Percentiles rank a stretch among this genome's conserved stretches.
These are phyloP conservation scores for Exophiala aquamarina DNA, from an alignment of 2,329 filamentous ascomycete genomes.

Conservation along the genomic window DNA sequence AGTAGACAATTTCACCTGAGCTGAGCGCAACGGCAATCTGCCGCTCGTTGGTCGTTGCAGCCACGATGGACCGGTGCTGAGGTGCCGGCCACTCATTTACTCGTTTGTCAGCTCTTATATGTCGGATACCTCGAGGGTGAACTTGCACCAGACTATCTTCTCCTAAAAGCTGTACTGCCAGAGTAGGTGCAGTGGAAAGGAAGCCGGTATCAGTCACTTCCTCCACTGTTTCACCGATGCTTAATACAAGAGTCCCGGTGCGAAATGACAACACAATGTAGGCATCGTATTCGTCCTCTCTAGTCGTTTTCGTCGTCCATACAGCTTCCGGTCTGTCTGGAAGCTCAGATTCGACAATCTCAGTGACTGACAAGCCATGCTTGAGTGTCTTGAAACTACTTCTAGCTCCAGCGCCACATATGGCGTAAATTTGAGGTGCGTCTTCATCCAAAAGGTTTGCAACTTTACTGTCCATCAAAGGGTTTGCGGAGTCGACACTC, in stretches of 20 bases:
- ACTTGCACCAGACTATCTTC: conserved; percentile 92
- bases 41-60: conserved; percentile 86
- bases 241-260: conserved; percentile 86
- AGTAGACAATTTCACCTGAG: conserved; percentile 95
- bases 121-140: conserved; percentile 92
- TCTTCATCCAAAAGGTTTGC: conserved; percentile 80
- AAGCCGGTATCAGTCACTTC: conserved; percentile 95
- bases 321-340: conserved; percentile 87
- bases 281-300: conserved; percentile 80
- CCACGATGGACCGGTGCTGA: conserved; percentile 91
- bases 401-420: conserved; percentile 83
- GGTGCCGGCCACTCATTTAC: conserved; percentile 94
- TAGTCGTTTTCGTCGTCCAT: conserved; percentile 89
- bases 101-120: conserved; percentile 73
- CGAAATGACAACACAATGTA: conserved; percentile 95
- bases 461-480: conserved; percentile 86
- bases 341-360: conserved; percentile 91
- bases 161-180: conserved; percentile 91
- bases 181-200: conserved; percentile 79
- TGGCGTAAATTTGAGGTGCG: conserved; percentile 91
- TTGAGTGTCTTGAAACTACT: conserved; percentile 90
- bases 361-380: conserved; percentile 88
- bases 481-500: conserved; percentile 84
- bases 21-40: conserved; percentile 93
- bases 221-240: conserved; percentile 95